A percentile compares a stretch with the other conserved stretches of the same genome.
These are phyloP conservation scores for Puccinellia tenuiflora DNA, from an alignment of 176 grass and related monocot genomes.

Conservation along the genomic window DNA sequence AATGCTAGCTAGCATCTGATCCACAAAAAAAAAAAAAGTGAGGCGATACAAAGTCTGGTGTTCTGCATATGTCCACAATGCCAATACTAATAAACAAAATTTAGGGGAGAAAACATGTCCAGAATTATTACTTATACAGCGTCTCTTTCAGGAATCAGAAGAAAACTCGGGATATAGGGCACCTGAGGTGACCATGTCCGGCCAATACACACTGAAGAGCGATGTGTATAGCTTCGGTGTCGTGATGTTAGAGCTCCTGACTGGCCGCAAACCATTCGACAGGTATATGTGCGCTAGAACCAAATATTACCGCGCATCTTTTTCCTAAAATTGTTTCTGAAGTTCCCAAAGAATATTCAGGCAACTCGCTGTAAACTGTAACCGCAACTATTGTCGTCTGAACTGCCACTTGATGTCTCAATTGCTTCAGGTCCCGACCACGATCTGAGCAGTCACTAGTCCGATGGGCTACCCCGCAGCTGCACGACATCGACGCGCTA, in stretches of 20 bases:
- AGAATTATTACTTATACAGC: background rate
- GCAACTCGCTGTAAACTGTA: background rate
- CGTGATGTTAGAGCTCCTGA: constrained; percentile 93
- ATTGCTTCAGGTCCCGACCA: constrained; percentile 41
- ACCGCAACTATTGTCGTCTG: background rate
- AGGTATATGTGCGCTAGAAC: constrained; percentile 28
- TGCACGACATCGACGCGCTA: constrained; percentile 87
- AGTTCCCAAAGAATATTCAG: background rate
- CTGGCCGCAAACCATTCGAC: constrained; percentile 80
- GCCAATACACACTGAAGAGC: constrained; percentile 79
- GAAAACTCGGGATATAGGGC: constrained; percentile 65
- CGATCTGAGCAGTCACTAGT: constrained; percentile 71
- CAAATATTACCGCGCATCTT: background rate
- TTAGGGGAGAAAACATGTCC: background rate
- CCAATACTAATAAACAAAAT: background rate
- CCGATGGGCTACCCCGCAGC: constrained; percentile 68
- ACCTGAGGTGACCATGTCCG: constrained; percentile 70
- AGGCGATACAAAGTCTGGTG: background rate
- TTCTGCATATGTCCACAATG: background rate
- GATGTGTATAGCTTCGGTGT: constrained; percentile 93
- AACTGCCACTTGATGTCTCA: background rate
- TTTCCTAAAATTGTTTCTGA: background rate
- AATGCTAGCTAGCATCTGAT: background rate
- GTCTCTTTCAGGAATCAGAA: constrained; percentile 53
- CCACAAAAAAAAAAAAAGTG: constrained; percentile 4